phyloP scores from a whole-genome alignment of 768 basidiomycete genomes.

The Rhodotorula kratochvilovae region DNA sequence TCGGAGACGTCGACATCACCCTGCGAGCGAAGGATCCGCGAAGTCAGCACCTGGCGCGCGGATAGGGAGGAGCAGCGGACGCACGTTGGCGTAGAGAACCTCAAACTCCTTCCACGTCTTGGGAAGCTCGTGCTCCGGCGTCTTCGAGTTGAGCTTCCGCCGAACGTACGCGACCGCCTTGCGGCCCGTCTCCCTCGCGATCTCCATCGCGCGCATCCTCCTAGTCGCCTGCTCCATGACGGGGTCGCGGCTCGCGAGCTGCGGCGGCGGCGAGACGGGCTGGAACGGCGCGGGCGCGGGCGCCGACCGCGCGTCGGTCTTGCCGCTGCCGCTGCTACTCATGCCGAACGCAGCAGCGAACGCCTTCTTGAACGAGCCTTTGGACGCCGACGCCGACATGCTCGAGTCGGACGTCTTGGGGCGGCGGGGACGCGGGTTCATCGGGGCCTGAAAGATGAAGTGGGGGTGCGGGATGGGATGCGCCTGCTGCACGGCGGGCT shows the following conservation, averaged over 20 bases:
- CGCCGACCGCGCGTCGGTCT: background rate
- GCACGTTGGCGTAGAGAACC: conserved; percentile 30
- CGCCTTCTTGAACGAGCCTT: background rate
- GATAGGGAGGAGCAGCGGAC: background rate
- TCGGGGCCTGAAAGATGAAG: conserved; percentile 1
- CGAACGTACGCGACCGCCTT: conserved; percentile 12
- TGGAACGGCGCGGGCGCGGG: background rate
- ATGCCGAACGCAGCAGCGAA: background rate
- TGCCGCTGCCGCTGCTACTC: background rate
- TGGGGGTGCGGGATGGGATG: background rate
- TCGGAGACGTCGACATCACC: conserved; percentile 37
- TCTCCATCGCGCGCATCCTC: conserved; percentile 1
- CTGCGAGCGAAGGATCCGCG: background rate
- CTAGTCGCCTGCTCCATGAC: background rate
- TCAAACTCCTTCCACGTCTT: conserved; percentile 35
- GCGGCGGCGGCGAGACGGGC: background rate
- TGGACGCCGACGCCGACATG: background rate
- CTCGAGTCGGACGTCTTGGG: conserved; percentile 13
- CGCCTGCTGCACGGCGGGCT: background rate
- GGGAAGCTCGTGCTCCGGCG: conserved; percentile 34
- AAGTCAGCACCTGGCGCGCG: background rate
- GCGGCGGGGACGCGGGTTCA: background rate
- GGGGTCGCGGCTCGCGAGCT: background rate
- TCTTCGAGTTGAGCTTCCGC: conserved; percentile 32
- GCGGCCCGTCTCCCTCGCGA: conserved; percentile 6